Evolutionary conservation across 2,329 filamentous ascomycete genomes (phyloP), one percentile per base, ranked within the genome.

Genomic region (Calonectria hawksworthii): DNA sequence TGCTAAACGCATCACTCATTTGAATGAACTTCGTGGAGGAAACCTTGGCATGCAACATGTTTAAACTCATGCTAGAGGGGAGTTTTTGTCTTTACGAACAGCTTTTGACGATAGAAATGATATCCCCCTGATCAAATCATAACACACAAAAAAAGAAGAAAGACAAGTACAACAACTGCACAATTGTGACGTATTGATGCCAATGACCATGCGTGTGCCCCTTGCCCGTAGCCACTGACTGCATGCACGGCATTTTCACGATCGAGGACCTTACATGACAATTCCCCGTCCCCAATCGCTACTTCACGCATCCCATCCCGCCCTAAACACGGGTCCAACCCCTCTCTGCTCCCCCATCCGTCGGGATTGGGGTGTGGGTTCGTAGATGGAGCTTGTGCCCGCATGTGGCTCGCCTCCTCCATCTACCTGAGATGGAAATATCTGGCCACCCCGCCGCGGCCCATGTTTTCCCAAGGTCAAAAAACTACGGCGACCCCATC

Each of bases 1-100:
- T 88, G 86, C 81, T 88, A 85, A 80, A 68, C 44, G 44, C 23
- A 41, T 54, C 41, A 14, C 56, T 10, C 30, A 11, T 14, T n/a
- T 63, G 56, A 30, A 23, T 23, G 18, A 16, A 68, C 63, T 41
- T 54, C n/a, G 21, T 61, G 66, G 44, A 54, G 38, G 41, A 34
- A 50, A 9, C 54, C 30, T 26, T 61, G 38, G 13, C 47, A 59
- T 59, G 71, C 32, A 41, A 18, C 34, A 8, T 41, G 4, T 36
- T 36, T 44, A 18, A 14, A 44, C 63, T 23, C 41, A 50, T 52
- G 38, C 38, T 30, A 9, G 23, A 67, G n/a, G 36, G 51, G 56
- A 41, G 44, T 63, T 68, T 73, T 68, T 59, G 67, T 36, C 61
- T 70, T 67, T 51, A 63, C 65, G 59, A 67, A 28, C 34, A 54